These are phyloP conservation scores for Solanum hybrid DNA, from an alignment of 305 asterid genomes.

Conservation along the genomic window DNA sequence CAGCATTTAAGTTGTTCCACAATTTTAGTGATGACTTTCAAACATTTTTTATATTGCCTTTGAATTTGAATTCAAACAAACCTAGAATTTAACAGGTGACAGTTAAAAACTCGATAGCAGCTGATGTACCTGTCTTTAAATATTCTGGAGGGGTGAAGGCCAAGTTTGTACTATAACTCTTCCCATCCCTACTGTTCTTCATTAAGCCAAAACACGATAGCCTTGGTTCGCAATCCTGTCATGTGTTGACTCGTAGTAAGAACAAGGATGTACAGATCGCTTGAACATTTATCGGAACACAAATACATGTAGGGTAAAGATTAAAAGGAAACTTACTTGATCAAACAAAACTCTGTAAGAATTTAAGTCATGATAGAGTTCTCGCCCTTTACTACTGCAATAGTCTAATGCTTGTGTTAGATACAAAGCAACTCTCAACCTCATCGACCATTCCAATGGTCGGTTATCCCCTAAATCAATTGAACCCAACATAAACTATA, in stretches of 20 bases:
- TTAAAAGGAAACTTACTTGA: conserved; percentile 15
- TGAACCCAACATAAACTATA: background rate
- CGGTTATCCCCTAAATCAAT: conserved; percentile 32
- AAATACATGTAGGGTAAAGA: background rate
- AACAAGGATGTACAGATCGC: background rate
- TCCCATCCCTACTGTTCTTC: conserved; percentile 47
- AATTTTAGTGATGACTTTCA: background rate
- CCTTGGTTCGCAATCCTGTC: conserved; percentile 38
- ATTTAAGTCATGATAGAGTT: conserved; percentile 38
- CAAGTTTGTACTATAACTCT: conserved; percentile 42
- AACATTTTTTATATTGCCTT: background rate
- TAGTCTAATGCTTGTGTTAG: conserved; percentile 44
- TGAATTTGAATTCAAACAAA: background rate
- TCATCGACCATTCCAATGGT: conserved; percentile 46
- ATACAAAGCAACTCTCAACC: conserved; percentile 40
- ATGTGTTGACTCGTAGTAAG: background rate
- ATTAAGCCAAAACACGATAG: conserved; percentile 46
- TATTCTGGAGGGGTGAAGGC: conserved; percentile 46
- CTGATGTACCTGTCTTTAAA: conserved; percentile 28
- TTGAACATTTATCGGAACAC: background rate
- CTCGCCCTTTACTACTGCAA: conserved; percentile 38
- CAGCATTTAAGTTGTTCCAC: background rate
- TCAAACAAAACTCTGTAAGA: conserved; percentile 41
- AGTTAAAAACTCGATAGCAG: background rate
- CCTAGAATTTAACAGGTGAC: background rate